Evolutionary conservation across 225 moss, liverwort and hornwort species (phyloP), one percentile per base, ranked within the genome.

Genomic region (Thuidium tamariscinum): DNA sequence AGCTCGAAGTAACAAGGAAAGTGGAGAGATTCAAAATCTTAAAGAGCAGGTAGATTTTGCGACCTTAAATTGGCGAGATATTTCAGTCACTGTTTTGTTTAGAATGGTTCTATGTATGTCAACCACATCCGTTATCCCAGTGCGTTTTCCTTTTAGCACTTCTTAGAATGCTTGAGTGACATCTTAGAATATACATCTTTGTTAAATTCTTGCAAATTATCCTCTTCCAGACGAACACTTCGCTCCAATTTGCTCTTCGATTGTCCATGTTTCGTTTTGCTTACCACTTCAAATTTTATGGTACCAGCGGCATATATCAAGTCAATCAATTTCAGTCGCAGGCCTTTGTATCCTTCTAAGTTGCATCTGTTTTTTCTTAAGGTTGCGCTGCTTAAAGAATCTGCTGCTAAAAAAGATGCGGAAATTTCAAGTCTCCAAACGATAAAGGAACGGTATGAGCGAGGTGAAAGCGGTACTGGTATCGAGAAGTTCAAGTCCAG

Each of bases 1-100:
- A 29, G 97, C 97, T 54, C 95, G 95, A 74, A 95, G 94, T 78
- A 96, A 97, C 86, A 95, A 94, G 89, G 96, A 97, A 88, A 95
- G 95, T 79, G 96, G 95, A 82, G 97, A 96, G 79, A 91, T 97
- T 83, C 94, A 95, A 86, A 95, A 95, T 86, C 94, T 97, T 27
- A 96, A 95, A 84, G 97, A 97, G 76, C 96, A 95, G 92, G 94
- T 96, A 76, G 30, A 65, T 46, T 86, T 76, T 75, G 61, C 41
- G 41, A 27, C 22, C 22, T 75, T 42, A 2, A 21, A 54, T 78
- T 82, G n/a, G 37, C 32, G 46, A 44, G 20, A 80, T 56, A 27
- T 42, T 76, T 63, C 32, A 68, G 16, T 73, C 63, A 52, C 29
- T n/a, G 27, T 82, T 74, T 82, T 82, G 52, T 30, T 67, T 66